Evolutionary conservation across 2,329 filamentous ascomycete genomes (phyloP), one percentile per base, ranked within the genome.

Genomic region (Fusarium fujikuroi): DNA sequence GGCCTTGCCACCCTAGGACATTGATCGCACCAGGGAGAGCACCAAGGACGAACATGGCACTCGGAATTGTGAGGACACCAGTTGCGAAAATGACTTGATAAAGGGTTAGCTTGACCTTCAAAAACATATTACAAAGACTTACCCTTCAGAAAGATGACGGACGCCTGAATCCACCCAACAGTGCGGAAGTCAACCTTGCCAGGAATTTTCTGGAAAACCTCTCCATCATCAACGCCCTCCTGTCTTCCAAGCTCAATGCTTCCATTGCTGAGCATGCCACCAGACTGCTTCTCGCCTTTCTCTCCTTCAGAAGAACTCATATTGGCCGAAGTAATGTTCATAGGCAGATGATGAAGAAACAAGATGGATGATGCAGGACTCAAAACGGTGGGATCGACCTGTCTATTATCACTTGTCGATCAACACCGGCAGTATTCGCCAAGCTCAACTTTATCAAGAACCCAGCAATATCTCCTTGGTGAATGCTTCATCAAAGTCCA

Each of bases 131-230:
- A 19, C 4, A 23, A 21, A 28, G 30, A 64, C 76, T 61, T 75
- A 80, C 82, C 75, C 75, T 86, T 85, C 28, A 85, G 76, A 66
- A 87, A 86, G 57, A 87, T 85, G 47, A 87, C 82, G 1, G 83
- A 83, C 3, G 85, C 84, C 40, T 84, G 83, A 32, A 84, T 77
- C 85, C 86, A 87, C 42, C 83, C 80, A 25, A 87, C 85, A 12
- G 83, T 86, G 32, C 85, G 81, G 63, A 87, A 87, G 62, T 86
- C 81, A 21, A 87, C 84, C 18, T 80, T 79, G 11, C 84, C 83
- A 11, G 82, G 78, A 5, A 79, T 79, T 32, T 81, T 81, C 74
- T 85, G 84, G 76, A 87, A 87, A 3, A 87, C 82, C 61, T 87
- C 85, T 58, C 81, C 63, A 61, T 83, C 76, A 25, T 81, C 74